Conservation (phyloP, 352 stramenopile species). For the Globisporangium spinosum region DNA sequence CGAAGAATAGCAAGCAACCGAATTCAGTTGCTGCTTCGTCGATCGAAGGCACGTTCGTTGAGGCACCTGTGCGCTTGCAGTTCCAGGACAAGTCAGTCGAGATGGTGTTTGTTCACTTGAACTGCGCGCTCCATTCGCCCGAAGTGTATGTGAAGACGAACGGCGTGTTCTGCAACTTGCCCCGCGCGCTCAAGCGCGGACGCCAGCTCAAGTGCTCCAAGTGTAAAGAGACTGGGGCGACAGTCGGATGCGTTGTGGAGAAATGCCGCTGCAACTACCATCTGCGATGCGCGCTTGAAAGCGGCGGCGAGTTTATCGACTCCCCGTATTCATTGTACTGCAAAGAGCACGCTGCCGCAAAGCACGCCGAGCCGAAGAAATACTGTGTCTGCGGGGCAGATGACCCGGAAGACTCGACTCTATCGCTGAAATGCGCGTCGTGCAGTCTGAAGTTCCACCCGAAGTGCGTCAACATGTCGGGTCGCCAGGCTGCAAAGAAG, state of each 20-base stretch:
- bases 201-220: slow-evolving; percentile 67
- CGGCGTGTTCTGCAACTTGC: slow-evolving; percentile 77
- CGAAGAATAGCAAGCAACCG: slow-evolving; percentile 9
- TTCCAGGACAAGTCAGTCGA: slow-evolving; percentile 60
- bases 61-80: slow-evolving; percentile 69
- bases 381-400: slow-evolving; percentile 50
- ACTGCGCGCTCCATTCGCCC: slow-evolving; percentile 76
- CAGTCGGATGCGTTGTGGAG: slow-evolving; percentile 71
- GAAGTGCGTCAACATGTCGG: slow-evolving; percentile 80
- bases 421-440: slow-evolving; percentile 57
- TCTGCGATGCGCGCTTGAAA: slow-evolving; percentile 69
- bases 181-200: slow-evolving; percentile 72
- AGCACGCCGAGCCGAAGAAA: slow-evolving; percentile 31
- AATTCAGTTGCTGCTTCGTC: slow-evolving; percentile 23
- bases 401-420: slow-evolving; percentile 34
- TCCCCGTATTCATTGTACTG: slow-evolving; percentile 76
- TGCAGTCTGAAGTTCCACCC: slow-evolving; percentile 73
- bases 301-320: slow-evolving; percentile 64
- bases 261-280: slow-evolving; percentile 82
- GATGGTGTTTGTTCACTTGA: slow-evolving; percentile 75
- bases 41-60: slow-evolving; percentile 70
- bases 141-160: slow-evolving; percentile 82
- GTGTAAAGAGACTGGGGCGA: slow-evolving; percentile 67
- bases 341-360: slow-evolving; percentile 52
- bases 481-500: slow-evolving; percentile 52